Evolutionary conservation across 257 asterid genomes (phyloP).

Genomic region (Apocynum venetum): DNA sequence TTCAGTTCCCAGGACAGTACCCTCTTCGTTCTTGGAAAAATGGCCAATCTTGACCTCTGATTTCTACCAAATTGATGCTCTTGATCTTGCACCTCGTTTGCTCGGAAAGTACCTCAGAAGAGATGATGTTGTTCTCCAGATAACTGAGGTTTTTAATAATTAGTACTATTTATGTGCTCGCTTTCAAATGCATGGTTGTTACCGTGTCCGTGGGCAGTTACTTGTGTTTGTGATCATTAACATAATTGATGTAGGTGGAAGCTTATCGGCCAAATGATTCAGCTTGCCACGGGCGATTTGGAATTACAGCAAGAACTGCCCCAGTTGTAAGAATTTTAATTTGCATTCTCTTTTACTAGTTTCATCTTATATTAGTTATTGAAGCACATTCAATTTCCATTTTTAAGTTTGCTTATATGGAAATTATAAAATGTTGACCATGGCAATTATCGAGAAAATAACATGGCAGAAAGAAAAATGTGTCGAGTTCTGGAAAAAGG

Average conservation of each 20-base stretch:
- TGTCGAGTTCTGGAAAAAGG: not conserved
- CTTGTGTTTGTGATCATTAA: conserved; percentile 12
- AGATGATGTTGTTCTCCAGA: conserved; percentile 81
- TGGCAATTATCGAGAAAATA: not conserved
- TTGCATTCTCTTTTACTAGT: not conserved
- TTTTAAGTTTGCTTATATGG: not conserved
- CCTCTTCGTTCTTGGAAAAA: conserved; percentile 26
- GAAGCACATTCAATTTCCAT: not conserved
- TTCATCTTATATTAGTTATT: not conserved
- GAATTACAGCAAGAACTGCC: conserved; percentile 90
- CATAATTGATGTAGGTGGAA: conserved; percentile 63
- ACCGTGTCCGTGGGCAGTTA: not conserved
- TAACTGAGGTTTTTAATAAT: conserved; percentile 59
- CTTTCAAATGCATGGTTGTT: not conserved
- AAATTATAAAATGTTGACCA: not conserved
- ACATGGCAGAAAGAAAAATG: not conserved
- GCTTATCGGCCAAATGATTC: conserved; percentile 95
- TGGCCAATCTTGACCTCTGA: conserved; percentile 44
- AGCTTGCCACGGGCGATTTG: conserved; percentile 91
- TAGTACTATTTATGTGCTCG: not conserved
- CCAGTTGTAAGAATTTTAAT: conserved; percentile 59
- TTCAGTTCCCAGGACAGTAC: conserved; percentile 21
- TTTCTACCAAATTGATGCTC: conserved; percentile 88
- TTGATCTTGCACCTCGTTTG: conserved; percentile 93
- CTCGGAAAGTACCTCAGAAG: conserved; percentile 82